These are phyloP conservation scores for Colletotrichum viniferum DNA, from an alignment of 2,329 filamentous ascomycete species.

Conservation along the genomic window DNA sequence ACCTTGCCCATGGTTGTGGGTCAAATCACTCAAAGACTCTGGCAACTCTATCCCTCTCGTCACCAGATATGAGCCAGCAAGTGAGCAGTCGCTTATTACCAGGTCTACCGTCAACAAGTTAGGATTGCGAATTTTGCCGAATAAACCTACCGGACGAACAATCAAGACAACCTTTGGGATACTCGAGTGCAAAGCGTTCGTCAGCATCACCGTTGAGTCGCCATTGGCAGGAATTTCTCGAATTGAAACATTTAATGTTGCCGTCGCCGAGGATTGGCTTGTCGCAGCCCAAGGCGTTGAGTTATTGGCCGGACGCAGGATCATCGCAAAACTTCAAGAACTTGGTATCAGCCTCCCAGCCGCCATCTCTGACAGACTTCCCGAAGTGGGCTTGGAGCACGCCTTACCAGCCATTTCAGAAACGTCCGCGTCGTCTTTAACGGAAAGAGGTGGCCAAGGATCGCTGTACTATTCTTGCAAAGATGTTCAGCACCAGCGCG, in stretches of 20 bases:
- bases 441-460: fast-evolving
- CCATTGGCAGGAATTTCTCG: fast-evolving
- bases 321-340: background rate
- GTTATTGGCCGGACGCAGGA: background rate
- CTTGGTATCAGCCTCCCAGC: background rate
- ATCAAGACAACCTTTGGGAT: background rate
- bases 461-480: background rate
- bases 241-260: background rate
- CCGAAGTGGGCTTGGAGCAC: background rate
- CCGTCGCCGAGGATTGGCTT: background rate
- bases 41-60: background rate
- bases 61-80: background rate
- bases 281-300: background rate
- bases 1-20: fast-evolving
- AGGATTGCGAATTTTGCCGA: background rate
- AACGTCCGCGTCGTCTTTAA: background rate
- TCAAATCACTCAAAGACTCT: background rate
- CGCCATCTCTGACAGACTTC: background rate
- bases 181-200: fast-evolving
- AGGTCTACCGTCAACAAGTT: background rate
- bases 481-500: background rate
- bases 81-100: background rate
- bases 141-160: background rate
- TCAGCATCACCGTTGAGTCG: background rate
- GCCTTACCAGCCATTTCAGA: background rate